Conservation (phyloP, 495 filamentous ascomycete species). For the Penicillium dipodomyicola region DNA sequence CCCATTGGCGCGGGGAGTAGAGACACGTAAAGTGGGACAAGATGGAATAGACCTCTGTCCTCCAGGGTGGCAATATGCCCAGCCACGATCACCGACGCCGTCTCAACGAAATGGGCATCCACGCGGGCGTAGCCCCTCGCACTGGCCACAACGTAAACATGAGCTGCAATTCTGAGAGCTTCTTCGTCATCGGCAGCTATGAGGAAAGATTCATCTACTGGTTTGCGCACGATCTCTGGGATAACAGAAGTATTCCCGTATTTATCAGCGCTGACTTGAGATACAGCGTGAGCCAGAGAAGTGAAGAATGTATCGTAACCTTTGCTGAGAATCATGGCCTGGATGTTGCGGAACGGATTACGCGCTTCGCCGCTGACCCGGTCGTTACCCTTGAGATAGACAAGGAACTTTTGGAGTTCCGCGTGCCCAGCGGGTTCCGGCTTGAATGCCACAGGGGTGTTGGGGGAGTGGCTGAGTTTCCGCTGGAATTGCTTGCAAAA, state of each 20-base stretch:
- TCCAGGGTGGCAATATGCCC: slow-evolving; percentile 79
- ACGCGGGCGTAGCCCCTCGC: slow-evolving; percentile 35
- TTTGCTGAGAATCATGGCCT: slow-evolving; percentile 47
- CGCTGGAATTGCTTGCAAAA: slow-evolving; percentile 48
- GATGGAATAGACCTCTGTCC: slow-evolving; percentile 62
- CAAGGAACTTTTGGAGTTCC: slow-evolving; percentile 41
- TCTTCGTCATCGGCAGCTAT: slow-evolving; percentile 43
- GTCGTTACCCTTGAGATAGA: slow-evolving; percentile 38
- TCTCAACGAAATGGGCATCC: slow-evolving; percentile 35
- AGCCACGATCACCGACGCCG: slow-evolving; percentile 51
- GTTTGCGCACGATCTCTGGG: slow-evolving; percentile 28
- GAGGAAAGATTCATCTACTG: slow-evolving; percentile 37
- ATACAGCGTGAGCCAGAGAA: slow-evolving; percentile 39
- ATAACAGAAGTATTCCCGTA: slow-evolving; percentile 28
- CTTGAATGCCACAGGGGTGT: slow-evolving; percentile 31
- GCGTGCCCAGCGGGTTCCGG: slow-evolving; percentile 42
- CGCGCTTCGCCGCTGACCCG: slow-evolving; percentile 39
- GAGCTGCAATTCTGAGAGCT: slow-evolving; percentile 43
- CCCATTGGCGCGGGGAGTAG: slow-evolving; percentile 56
- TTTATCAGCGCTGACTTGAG: slow-evolving; percentile 29
- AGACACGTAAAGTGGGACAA: slow-evolving; percentile 84
- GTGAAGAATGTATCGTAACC: slow-evolving; percentile 40
- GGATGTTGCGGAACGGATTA: slow-evolving; percentile 47
- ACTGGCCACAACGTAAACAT: slow-evolving; percentile 50
- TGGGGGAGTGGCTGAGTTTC: slow-evolving; percentile 41